Conservation (phyloP, 2,329 filamentous ascomycete species). For the Cercospora sp. region DNA sequence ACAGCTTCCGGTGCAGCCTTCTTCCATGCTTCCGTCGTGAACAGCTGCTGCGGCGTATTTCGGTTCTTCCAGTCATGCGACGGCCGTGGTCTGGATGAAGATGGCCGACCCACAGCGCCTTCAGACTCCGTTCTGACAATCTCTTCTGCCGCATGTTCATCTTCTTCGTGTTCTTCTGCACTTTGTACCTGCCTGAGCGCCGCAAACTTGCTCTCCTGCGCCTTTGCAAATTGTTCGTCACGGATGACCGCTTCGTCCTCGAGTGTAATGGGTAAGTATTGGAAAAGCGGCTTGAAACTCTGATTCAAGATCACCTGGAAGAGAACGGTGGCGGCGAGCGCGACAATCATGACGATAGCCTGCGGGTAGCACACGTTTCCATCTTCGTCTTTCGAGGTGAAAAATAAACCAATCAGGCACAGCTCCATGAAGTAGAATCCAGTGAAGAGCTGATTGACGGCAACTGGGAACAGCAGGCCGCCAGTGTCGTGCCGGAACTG, state of each 20-base stretch:
- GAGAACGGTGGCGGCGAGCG: conserved; percentile 66
- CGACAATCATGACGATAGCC: conserved; percentile 80
- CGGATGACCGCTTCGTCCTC: conserved; percentile 93
- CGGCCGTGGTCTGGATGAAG: not conserved
- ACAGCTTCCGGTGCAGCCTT: conserved; percentile 27
- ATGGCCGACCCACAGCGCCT: not conserved
- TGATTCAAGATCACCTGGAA: conserved; percentile 81
- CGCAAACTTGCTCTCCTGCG: conserved; percentile 48
- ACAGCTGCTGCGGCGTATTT: conserved; percentile 16
- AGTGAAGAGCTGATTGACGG: conserved; percentile 93
- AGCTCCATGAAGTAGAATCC: conserved; percentile 94
- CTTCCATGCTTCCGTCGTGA: conserved; percentile 23
- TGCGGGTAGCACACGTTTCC: conserved; percentile 67
- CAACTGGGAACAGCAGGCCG: conserved; percentile 84
- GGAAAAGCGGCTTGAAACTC: conserved; percentile 80
- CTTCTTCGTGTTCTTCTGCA: conserved; percentile 32
- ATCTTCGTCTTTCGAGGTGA: conserved; percentile 63
- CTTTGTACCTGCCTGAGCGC: conserved; percentile 26
- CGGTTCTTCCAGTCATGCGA: conserved; percentile 21
- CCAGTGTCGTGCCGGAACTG: conserved; percentile 89
- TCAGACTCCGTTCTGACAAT: conserved; percentile 12
- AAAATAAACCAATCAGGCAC: conserved; percentile 85
- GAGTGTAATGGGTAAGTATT: conserved; percentile 88
- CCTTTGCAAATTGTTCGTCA: conserved; percentile 82
- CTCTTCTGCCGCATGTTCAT: conserved; percentile 33